Percentiles rank a stretch among this genome's conserved stretches.
Conservation (phyloP, 2,329 filamentous ascomycete genomes). For the Colletotrichum sp. region DNA sequence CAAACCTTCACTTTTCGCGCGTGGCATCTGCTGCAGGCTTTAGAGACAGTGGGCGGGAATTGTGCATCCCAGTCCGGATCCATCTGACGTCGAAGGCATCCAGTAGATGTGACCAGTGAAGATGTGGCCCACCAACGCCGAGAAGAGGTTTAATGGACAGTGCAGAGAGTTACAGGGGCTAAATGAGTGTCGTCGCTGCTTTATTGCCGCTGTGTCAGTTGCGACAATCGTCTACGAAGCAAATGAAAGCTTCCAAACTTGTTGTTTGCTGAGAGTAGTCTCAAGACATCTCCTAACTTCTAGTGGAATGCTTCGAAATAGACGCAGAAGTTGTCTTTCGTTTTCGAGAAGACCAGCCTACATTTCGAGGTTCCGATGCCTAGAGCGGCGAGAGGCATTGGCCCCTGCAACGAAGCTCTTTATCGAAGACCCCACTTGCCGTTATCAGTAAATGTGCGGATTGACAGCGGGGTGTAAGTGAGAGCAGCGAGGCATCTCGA, state of each 20-base stretch:
- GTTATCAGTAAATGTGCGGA: not conserved
- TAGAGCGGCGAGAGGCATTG: not conserved
- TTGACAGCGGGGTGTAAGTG: not conserved
- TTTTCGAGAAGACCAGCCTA: not conserved
- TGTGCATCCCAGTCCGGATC: slow-evolving; percentile 2
- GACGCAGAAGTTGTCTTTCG: not conserved
- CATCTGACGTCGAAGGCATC: not conserved
- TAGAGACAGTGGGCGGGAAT: slow-evolving; percentile 13
- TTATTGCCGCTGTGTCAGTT: not conserved
- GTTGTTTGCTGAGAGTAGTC: not conserved
- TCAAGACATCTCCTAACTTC: too few species aligned
- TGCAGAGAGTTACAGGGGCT: not conserved
- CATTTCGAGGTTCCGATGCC: not conserved
- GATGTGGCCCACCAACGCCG: not conserved
- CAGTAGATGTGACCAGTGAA: not conserved
- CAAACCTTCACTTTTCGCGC: slow-evolving; percentile 28
- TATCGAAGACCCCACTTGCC: not conserved
- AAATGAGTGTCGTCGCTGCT: not conserved
- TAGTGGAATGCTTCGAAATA: too few species aligned
- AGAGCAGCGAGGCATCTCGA: not conserved
- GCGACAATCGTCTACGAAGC: not conserved
- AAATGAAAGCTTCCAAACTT: not conserved
- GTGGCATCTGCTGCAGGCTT: slow-evolving; percentile 22
- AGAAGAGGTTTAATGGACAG: not conserved
- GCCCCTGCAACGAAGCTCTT: not conserved